Evolutionary conservation across 345 rosid genomes (phyloP).

Genomic region (Lepidium sativum): DNA sequence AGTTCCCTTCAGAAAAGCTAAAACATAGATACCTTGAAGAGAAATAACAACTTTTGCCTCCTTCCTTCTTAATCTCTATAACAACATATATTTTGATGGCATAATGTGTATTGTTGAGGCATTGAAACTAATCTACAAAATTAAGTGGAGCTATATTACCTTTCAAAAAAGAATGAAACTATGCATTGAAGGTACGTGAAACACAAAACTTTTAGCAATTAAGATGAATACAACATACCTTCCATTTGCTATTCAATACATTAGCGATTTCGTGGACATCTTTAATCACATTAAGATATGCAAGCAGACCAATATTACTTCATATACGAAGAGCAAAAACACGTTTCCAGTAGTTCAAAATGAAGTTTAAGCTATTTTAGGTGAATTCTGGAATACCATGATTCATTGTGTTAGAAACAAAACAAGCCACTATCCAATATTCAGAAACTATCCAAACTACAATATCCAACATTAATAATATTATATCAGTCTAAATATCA

Average conservation of each 20-base stretch:
- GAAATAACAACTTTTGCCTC: neutral
- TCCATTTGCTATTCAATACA: slow-evolving; percentile 65
- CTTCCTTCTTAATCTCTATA: no score
- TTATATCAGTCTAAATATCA: neutral
- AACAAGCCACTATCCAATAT: neutral
- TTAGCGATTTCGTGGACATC: slow-evolving; percentile 50
- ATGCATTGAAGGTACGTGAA: neutral
- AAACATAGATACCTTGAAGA: neutral
- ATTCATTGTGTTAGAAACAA: neutral
- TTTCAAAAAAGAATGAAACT: slow-evolving; percentile 47
- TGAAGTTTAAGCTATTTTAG: neutral
- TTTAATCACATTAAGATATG: slow-evolving; percentile 66
- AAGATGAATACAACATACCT: slow-evolving; percentile 34
- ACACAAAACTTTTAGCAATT: neutral
- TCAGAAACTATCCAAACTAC: neutral
- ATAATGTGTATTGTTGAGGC: neutral
- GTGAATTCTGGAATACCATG: no score
- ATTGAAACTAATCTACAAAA: neutral
- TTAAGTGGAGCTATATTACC: slow-evolving; percentile 29
- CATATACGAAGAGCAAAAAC: neutral
- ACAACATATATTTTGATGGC: neutral
- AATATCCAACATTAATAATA: neutral
- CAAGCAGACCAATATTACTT: neutral
- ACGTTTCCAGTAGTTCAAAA: neutral
- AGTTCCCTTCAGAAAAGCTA: slow-evolving; percentile 5